A percentile compares a stretch with the other conserved stretches of the same genome.
Evolutionary conservation across 2,329 filamentous ascomycete genomes (phyloP).

Genomic region (Cercospora sp.): DNA sequence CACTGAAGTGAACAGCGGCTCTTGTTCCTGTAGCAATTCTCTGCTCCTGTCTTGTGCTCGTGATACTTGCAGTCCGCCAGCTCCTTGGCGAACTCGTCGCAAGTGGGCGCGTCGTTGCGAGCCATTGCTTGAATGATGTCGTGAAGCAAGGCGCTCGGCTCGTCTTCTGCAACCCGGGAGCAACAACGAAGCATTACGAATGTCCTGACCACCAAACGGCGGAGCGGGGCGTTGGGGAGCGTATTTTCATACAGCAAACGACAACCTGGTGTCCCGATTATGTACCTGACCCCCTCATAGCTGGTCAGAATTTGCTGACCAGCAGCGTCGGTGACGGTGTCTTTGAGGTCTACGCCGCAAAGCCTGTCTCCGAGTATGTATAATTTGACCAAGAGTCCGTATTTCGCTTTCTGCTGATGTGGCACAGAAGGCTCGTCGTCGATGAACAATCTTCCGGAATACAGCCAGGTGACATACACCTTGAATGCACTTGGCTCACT

Average conservation of each 20-base stretch:
- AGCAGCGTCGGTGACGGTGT: conserved; percentile 14
- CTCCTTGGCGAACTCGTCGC: background rate
- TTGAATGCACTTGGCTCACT: background rate
- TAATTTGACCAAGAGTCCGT: background rate
- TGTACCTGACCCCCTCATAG: background rate
- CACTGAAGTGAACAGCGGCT: background rate
- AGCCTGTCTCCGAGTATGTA: conserved; percentile 19
- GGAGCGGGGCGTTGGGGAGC: background rate
- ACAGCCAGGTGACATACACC: conserved; percentile 1
- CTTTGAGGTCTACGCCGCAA: conserved; percentile 18
- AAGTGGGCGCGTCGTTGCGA: background rate
- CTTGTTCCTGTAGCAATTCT: background rate
- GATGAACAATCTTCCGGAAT: background rate
- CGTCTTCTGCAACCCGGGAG: background rate
- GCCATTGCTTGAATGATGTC: background rate
- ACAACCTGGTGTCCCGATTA: too few relatives aligned
- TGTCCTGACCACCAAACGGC: background rate
- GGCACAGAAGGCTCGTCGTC: background rate
- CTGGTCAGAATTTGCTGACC: background rate
- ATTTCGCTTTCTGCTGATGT: background rate
- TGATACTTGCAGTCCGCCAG: background rate
- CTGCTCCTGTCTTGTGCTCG: background rate
- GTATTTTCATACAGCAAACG: background rate
- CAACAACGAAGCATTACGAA: too few relatives aligned
- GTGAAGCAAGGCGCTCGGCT: background rate